Evolutionary conservation across 2,329 filamentous ascomycete genomes (phyloP), one percentile per base, ranked within the genome.

Genomic region (Venturia oleaginea): DNA sequence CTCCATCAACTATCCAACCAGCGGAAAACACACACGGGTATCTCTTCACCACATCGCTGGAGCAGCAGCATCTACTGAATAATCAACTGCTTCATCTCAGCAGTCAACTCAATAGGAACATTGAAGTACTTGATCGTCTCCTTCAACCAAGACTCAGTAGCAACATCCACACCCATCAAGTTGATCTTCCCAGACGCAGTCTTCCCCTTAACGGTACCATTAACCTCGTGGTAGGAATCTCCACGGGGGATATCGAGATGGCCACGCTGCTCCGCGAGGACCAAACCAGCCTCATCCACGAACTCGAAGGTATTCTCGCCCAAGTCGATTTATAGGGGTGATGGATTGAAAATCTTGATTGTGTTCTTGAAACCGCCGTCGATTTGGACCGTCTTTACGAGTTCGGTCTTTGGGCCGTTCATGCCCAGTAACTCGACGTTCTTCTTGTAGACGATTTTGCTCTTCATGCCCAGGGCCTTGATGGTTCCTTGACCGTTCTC

Each of bases 401-500:
- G 40, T 34, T 59, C 54, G 8, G 48, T 64, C 64, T 66, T 59
- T 17, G 66, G 64, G 7, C 66, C 66, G 43, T 67, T 66, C 64
- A 67, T 66, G 57, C 66, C 66, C 54, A 37, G 22, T 7, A 67
- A 8, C 19, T 61, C 59, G 17, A 67, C 62, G 10, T 59, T 42
- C 66, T 67, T 67, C n/a, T 38, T 24, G 66, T 67, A 67, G 15
- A 64, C 48, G 54, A 67, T 64, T 19, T 67, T 65, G 51, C n/a
- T 43, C 37, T 57, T 64, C 66, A 66, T 67, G 19, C 32, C 51
- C 27, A 67, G 60, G 7, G 66, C 66, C 40, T 65, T 67, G 66
- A 67, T 61, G 8, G 51, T 66, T 10, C 60, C 65, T 37, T 64
- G 19, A 15, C 66, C 66, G 61, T 67, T 67, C 27, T 67, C 65